phyloP scores from a whole-genome alignment of 2,329 filamentous ascomycete species.

The Trichoderma pleuroti region DNA sequence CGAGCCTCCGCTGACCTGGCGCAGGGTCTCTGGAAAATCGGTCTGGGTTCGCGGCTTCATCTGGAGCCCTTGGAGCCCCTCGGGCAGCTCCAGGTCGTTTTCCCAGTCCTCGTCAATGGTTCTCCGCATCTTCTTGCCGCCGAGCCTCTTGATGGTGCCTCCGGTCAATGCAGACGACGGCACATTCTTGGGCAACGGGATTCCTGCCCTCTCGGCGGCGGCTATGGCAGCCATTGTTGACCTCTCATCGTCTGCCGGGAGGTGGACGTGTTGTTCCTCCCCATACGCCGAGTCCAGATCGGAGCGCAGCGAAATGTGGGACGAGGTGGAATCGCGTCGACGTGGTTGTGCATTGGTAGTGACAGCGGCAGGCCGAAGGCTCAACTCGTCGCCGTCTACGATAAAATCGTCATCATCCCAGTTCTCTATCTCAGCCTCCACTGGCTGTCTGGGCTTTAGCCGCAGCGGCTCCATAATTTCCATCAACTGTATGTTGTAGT shows the following conservation, averaged over 20 bases:
- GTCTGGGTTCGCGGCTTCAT: conserved; percentile 61
- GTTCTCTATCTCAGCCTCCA: conserved; percentile 64
- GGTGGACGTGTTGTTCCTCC: conserved; percentile 81
- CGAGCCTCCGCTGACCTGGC: conserved; percentile 60
- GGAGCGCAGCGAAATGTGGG: conserved; percentile 75
- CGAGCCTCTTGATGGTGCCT: conserved; percentile 87
- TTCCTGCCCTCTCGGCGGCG: conserved; percentile 82
- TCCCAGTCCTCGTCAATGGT: conserved; percentile 78
- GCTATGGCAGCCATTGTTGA: conserved; percentile 83
- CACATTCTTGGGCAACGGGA: conserved; percentile 83
- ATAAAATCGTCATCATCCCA: conserved; percentile 78
- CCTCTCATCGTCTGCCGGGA: conserved; percentile 80
- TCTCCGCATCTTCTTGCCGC: conserved; percentile 67
- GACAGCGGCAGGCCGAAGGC: conserved; percentile 51
- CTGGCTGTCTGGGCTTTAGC: conserved; percentile 51
- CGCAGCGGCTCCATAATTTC: conserved; percentile 52
- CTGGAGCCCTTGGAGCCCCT: conserved; percentile 54
- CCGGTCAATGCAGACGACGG: conserved; percentile 86
- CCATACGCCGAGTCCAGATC: conserved; percentile 72
- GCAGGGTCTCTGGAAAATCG: conserved; percentile 64
- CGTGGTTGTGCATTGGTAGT: conserved; percentile 35
- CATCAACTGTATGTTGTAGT: background rate
- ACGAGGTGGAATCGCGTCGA: conserved; percentile 75
- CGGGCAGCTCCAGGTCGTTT: conserved; percentile 70
- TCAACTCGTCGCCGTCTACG: conserved; percentile 64